These are phyloP conservation scores for Gossypium davidsonii DNA, from an alignment of 441 rosid species.

Conservation along the genomic window DNA sequence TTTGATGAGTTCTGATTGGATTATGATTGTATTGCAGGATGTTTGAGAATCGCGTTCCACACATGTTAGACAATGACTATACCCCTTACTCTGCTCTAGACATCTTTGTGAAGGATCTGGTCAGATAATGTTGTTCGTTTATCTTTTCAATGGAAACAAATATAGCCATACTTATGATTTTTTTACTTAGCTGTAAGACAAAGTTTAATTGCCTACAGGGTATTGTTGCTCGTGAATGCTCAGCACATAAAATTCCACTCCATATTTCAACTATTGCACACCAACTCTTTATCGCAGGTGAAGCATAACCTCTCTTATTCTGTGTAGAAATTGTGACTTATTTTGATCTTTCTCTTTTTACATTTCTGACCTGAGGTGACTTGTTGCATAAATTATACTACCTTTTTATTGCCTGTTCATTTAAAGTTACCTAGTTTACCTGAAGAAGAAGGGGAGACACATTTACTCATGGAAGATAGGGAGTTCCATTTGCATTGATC, in stretches of 20 bases:
- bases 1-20: background rate
- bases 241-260: constrained; percentile 76
- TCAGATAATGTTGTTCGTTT: constrained; percentile 27
- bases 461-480: background rate
- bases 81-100: constrained; percentile 95
- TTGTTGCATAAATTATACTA: background rate
- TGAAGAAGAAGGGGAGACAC: background rate
- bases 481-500: background rate
- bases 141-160: background rate
- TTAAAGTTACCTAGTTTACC: background rate
- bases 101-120: constrained; percentile 98
- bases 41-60: constrained; percentile 97
- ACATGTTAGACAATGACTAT: constrained; percentile 91
- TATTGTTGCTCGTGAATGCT: constrained; percentile 75
- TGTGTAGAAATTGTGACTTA: background rate
- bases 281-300: constrained; percentile 86
- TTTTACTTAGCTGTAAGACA: constrained; percentile 2
- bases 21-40: constrained; percentile 58
- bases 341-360: background rate
- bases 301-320: background rate
- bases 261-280: constrained; percentile 73
- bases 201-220: constrained; percentile 45
- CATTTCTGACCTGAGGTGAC: constrained; percentile 9
- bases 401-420: background rate
- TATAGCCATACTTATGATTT: background rate